Base-by-base conservation (phyloP, 352 stramenopile species). In the Phytophthora ramorum region DNA sequence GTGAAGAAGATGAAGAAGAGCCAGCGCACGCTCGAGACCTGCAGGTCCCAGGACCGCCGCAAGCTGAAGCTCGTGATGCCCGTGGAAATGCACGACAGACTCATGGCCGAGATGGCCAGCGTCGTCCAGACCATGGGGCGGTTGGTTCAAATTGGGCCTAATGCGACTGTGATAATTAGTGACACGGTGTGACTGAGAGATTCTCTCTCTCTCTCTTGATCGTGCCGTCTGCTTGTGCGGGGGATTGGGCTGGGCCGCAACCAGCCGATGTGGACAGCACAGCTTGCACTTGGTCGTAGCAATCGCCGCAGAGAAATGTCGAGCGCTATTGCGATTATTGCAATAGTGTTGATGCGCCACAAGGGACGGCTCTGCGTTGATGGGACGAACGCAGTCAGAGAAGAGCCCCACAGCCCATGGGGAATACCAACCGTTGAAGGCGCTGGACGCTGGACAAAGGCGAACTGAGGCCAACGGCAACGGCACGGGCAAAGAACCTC, bases 1-100 rank as follows among this genome's bases (percentile, higher is more conserved):
- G 76, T 37, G 65, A 88, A 85, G 54, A 88, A 84, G 56, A 75
- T 47, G 57, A 70, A 76, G 49, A 85, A 88, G 19, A 88, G 62
- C 79, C 79, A 88, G 2, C 79, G 76, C 24, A 85, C 79, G 22
- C 74, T 77, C 17, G 75, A 81, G 30, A 78, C 55, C 48, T 75
- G 71, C 28, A 85, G 47, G 48, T 83, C 74, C 74, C 74, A 83
- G 22, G 71, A 60, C 22, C 48, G 63, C 6, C 69, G 66, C 22
- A 87, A 68, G 13, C 69, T 78, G 53, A 69, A 68, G 37, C 66
- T 77, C n/a, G 75, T 83, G 43, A 76, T 48, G 9, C 72, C 73
- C 26, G 78, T 81, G 50, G 78, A 58, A 14, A 75, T 41, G 16
- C 63, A 68, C 19, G 75, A 86, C 30, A 75, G 34, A 17, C 37